These are phyloP conservation scores for Papiliotrema flavescens DNA, from an alignment of 1,284 basidiomycete genomes.

Conservation along the genomic window DNA sequence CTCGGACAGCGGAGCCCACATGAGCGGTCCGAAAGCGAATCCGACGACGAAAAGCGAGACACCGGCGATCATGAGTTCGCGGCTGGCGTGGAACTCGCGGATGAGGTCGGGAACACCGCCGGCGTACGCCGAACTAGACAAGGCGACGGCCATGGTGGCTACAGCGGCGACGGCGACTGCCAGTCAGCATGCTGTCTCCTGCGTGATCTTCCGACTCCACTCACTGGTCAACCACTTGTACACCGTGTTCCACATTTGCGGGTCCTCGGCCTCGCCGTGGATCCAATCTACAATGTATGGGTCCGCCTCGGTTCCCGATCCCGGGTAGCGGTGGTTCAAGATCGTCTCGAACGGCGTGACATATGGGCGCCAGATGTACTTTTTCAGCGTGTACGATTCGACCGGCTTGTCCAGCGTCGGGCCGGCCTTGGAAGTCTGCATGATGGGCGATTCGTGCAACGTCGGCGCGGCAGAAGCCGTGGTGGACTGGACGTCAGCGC, in stretches of 20 bases:
- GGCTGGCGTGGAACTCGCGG: conserved; percentile 21
- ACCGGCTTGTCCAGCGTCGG: conserved; percentile 10
- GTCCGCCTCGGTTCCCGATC: conserved; percentile 45
- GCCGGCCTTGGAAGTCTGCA: background rate
- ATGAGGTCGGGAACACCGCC: conserved; percentile 28
- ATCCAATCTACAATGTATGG: conserved; percentile 49
- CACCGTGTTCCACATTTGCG: conserved; percentile 29
- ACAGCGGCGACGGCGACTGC: conserved; percentile 35
- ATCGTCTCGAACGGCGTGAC: conserved; percentile 47
- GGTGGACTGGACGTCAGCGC: background rate
- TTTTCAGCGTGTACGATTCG: conserved; percentile 28
- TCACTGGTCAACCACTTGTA: conserved; percentile 30
- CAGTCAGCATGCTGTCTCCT: conserved; percentile 19
- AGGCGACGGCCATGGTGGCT: conserved; percentile 35
- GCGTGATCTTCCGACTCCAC: conserved; percentile 8
- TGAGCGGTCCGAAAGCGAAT: conserved; percentile 40
- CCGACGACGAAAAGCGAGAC: conserved; percentile 39
- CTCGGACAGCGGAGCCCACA: conserved; percentile 54
- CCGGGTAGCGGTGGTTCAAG: conserved; percentile 41
- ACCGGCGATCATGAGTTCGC: conserved; percentile 33
- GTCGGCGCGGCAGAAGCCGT: conserved; percentile 3
- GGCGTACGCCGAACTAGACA: conserved; percentile 32
- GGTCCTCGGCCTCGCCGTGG: conserved; percentile 34
- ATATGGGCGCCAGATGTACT: conserved; percentile 35
- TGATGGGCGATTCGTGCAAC: background rate